phyloP scores from a whole-genome alignment of 164 flowering plant species.

The Paratinospora sagittata region DNA sequence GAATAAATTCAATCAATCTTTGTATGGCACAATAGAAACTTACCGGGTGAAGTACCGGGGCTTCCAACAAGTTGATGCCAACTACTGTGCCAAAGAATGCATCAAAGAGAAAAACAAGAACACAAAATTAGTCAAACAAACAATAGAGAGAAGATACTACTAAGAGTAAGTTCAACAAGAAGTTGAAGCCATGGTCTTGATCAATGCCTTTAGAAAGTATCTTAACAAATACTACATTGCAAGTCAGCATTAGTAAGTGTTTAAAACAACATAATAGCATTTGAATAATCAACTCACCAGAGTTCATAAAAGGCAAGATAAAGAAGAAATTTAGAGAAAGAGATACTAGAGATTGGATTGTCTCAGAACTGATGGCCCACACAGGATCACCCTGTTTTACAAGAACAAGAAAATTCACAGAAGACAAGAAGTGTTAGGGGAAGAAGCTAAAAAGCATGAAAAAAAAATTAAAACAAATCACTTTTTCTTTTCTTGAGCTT shows the following conservation, averaged over 20 bases:
- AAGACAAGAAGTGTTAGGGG: too few species aligned
- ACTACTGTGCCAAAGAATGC: constrained; percentile 66
- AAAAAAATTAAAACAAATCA: neutral
- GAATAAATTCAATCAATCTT: neutral
- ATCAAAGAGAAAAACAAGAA: constrained; percentile 4
- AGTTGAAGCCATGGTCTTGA: neutral
- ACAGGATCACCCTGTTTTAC: constrained; percentile 88
- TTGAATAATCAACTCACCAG: constrained; percentile 41
- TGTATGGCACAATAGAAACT: constrained; percentile 10
- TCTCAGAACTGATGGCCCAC: constrained; percentile 87
- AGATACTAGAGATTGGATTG: constrained; percentile 56
- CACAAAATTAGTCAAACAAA: neutral
- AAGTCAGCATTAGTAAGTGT: neutral
- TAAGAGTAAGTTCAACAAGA: neutral
- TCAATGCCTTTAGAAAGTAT: neutral
- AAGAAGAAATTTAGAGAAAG: constrained; percentile 97
- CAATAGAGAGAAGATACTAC: neutral
- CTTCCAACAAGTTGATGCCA: constrained; percentile 68
- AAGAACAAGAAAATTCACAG: constrained; percentile 6
- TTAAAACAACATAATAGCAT: neutral
- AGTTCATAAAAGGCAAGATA: constrained; percentile 64
- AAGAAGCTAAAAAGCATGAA: neutral
- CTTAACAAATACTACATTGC: neutral
- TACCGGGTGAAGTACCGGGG: constrained; percentile 91
- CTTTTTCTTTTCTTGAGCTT: neutral